phyloP scores from a whole-genome alignment of 2,329 filamentous ascomycete species.

The Aspergillus latus region DNA sequence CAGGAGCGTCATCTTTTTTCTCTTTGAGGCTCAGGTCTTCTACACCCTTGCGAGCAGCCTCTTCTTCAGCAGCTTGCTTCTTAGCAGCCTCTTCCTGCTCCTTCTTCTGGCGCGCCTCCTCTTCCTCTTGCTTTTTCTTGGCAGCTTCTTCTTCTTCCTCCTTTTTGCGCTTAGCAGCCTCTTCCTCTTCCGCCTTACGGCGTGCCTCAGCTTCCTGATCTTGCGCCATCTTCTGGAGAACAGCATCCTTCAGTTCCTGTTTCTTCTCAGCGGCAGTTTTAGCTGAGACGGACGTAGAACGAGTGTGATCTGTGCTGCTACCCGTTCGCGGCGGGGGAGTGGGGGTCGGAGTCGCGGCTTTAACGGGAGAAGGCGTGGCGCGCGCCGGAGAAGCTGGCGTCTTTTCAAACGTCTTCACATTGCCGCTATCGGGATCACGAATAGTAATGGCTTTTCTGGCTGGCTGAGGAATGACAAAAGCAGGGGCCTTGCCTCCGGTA shows the following conservation, averaged over 20 bases:
- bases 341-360: constrained; percentile 67
- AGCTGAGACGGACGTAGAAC: constrained; percentile 66
- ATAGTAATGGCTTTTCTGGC: constrained; percentile 79
- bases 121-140: constrained; percentile 47
- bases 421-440: constrained; percentile 78
- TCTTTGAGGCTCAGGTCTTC: constrained; percentile 27
- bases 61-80: constrained; percentile 47
- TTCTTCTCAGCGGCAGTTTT: constrained; percentile 82
- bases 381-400: constrained; percentile 62
- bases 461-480: constrained; percentile 61
- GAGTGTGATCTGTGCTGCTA: constrained; percentile 65
- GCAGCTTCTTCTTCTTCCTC: constrained; percentile 17
- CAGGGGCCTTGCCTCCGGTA: constrained; percentile 59
- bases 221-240: constrained; percentile 55
- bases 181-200: constrained; percentile 38
- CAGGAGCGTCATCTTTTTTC: constrained; percentile 49
- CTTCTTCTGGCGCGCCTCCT: constrained; percentile 29
- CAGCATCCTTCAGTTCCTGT: constrained; percentile 65
- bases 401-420: constrained; percentile 68
- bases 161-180: too few relatives aligned
- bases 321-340: constrained; percentile 77
- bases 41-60: constrained; percentile 28
- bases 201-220: constrained; percentile 53
- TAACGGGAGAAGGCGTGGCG: constrained; percentile 58
- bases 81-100: constrained; percentile 28